Base-by-base conservation (phyloP, 805 yeast species). In the Teunomyces tritomae region DNA sequence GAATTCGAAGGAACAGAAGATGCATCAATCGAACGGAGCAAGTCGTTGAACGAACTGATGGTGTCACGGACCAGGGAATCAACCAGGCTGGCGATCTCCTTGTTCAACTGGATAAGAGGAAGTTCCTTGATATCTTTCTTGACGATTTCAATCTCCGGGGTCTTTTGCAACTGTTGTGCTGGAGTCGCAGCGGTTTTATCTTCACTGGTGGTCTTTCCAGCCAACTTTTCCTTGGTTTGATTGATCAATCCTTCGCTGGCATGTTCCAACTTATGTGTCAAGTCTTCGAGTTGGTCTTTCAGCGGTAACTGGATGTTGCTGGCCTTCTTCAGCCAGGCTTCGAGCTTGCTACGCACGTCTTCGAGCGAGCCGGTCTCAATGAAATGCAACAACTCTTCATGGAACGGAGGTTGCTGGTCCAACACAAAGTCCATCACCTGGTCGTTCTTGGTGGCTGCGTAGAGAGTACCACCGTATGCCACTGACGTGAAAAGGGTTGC, bases 391-490 rank as follows among this genome's bases (percentile, higher is more conserved):
- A 71, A 52, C 53, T 70, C 72, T 50, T 73, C 78, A 49, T 68
- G 61, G 57, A 68, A 71, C 11, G 78, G 78, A 50, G 70, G 65
- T 47, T 71, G 70, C 45, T 70, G 56, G 55, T 72, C 77, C 47
- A 71, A 67, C 34, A 73, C 74, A 51, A 71, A 71, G 55, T 72
- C 76, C 72, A 71, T 63, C 11, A 72, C 76, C 45, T 59, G 62
- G 43, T 73, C 77, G 53, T 65, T 71, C 55, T 71, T 73, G 48
- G 77, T 71, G 44, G 77, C 76, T 34, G 53, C 67, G 47, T 54
- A 73, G 50, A 72, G 58, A 10, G 74, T 64, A 17, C 70, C 69
- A 2, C 76, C 78, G 48, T 72, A 72, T 5, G 55, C 58, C 13
- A 64, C 58, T 7, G 70, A 50, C 6, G 65, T 62, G 24, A 60